phyloP scores from a whole-genome alignment of 75 land plant species.

The Azolla pinnata region DNA sequence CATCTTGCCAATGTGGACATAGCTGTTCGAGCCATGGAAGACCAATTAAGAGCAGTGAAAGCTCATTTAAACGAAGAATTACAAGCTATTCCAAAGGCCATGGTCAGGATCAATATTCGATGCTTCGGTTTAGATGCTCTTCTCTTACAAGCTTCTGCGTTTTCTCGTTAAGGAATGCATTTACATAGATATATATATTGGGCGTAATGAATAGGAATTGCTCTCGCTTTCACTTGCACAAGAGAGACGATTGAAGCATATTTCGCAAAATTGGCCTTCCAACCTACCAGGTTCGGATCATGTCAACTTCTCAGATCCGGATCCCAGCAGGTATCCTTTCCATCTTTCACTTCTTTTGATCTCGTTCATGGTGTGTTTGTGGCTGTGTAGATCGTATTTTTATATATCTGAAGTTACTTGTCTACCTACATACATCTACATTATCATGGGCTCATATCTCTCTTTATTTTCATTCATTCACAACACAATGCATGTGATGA shows the following conservation, averaged over 20 bases:
- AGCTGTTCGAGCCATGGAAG: constrained; percentile 54
- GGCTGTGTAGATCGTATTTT: too few species aligned
- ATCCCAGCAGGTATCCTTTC: too few species aligned
- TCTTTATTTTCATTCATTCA: too few species aligned
- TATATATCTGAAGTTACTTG: too few species aligned
- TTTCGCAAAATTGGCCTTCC: neutral
- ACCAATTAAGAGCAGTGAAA: constrained; percentile 56
- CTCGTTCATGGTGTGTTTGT: too few species aligned
- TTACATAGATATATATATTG: neutral
- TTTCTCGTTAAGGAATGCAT: neutral
- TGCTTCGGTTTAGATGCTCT: neutral
- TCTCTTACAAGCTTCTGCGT: neutral
- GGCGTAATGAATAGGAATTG: neutral
- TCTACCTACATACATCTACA: too few species aligned
- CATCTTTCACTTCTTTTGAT: too few species aligned
- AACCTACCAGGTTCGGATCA: too few species aligned
- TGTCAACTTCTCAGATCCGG: too few species aligned
- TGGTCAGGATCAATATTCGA: constrained; percentile 21
- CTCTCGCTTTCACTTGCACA: neutral
- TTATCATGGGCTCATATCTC: too few species aligned
- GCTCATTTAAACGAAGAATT: constrained; percentile 49
- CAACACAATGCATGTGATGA: too few species aligned
- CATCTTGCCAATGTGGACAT: constrained; percentile 46
- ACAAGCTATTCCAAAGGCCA: constrained; percentile 59
- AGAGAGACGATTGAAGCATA: neutral